A percentile compares a stretch with the other conserved stretches of the same genome.
phyloP scores from a whole-genome alignment of 768 basidiomycete species.

The Rhodotorula toruloides region DNA sequence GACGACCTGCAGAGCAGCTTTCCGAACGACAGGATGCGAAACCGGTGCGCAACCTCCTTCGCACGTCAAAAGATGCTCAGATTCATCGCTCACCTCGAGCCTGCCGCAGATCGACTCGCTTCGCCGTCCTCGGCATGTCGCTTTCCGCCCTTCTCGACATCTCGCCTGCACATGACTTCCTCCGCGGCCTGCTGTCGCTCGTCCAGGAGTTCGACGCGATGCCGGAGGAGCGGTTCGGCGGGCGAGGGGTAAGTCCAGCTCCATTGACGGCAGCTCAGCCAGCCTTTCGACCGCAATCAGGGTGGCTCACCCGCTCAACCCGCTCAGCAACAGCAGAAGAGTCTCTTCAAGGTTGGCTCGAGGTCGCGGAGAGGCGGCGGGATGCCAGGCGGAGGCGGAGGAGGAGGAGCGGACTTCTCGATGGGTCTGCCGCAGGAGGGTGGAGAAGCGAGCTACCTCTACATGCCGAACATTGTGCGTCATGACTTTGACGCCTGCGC shows the following conservation, averaged over 20 bases:
- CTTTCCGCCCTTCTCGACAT: conserved; percentile 76
- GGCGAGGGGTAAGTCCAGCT: no score
- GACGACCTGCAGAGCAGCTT: conserved; percentile 70
- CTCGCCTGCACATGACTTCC: conserved; percentile 69
- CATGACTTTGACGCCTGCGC: not conserved
- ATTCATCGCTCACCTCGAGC: not conserved
- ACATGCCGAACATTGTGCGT: conserved; percentile 37
- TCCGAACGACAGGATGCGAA: conserved; percentile 68
- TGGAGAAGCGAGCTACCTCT: conserved; percentile 36
- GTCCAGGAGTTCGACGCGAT: conserved; percentile 39
- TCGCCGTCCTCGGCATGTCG: conserved; percentile 79
- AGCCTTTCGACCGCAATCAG: not conserved
- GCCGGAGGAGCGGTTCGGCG: conserved; percentile 39
- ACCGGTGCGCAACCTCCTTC: conserved; percentile 54
- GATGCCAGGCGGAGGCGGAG: not conserved
- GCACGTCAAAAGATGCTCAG: not conserved
- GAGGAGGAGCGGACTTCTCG: conserved; percentile 14
- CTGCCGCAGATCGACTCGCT: conserved; percentile 63
- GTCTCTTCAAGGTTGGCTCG: conserved; percentile 29
- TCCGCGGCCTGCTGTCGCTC: conserved; percentile 58
- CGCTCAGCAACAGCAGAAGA: not conserved
- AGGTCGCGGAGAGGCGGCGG: conserved; percentile 6
- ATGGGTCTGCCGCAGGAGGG: conserved; percentile 20
- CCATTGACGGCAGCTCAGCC: no score
- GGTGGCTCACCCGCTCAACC: not conserved